phyloP scores from a whole-genome alignment of 176 grass and related monocot species.

The Eleusine coracana region DNA sequence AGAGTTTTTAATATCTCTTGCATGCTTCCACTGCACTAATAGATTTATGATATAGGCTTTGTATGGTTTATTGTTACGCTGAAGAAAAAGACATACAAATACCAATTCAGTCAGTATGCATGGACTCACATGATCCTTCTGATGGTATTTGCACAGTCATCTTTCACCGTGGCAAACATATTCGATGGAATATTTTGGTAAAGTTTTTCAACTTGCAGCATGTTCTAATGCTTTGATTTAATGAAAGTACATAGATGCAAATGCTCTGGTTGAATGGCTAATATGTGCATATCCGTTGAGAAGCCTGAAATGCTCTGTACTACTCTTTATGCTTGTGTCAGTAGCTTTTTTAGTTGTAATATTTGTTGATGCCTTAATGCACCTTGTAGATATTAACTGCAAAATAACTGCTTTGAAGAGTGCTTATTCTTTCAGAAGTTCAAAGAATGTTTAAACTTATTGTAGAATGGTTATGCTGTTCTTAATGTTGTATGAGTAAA shows the following conservation, averaged over 20 bases:
- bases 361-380: conserved; percentile 2
- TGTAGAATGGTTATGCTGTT: neutral
- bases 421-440: neutral
- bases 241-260: neutral
- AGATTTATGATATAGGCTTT: conserved; percentile 56
- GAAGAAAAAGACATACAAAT: conserved; percentile 93
- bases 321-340: neutral
- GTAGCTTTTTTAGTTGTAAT: neutral
- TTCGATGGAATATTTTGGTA: conserved; percentile 95
- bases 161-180: conserved; percentile 93
- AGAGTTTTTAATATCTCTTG: neutral
- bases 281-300: neutral
- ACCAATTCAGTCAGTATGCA: conserved; percentile 92
- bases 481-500: neutral
- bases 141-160: conserved; percentile 80
- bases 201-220: conserved; percentile 1
- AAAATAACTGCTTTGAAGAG: neutral
- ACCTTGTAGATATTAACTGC: neutral
- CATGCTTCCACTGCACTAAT: conserved; percentile 7
- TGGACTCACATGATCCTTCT: conserved; percentile 98
- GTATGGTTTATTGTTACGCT: conserved; percentile 93
- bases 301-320: neutral
- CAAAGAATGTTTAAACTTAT: neutral
- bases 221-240: neutral
- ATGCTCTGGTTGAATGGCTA: neutral